Percentiles rank a stretch among this genome's conserved stretches.
Conservation (phyloP, 2,329 filamentous ascomycete genomes). For the Fusarium siculi region DNA sequence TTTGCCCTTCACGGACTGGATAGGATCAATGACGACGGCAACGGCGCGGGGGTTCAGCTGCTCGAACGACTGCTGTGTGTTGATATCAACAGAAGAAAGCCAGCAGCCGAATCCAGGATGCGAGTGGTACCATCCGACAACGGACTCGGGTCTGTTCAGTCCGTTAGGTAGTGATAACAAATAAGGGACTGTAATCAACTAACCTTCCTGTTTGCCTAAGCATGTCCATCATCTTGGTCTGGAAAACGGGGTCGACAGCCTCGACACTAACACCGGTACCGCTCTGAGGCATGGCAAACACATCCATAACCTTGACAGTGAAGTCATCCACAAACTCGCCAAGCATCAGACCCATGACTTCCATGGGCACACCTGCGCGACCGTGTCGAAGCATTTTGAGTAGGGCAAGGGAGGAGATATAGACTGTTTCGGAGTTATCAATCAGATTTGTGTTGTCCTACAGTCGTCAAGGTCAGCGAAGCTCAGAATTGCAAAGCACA, state of each 20-base stretch:
- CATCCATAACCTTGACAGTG: slow-evolving; percentile 96
- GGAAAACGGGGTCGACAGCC: slow-evolving; percentile 97
- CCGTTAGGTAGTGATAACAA: slow-evolving; percentile 25
- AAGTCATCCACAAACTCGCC: slow-evolving; percentile 99
- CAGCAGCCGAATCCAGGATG: slow-evolving; percentile 99
- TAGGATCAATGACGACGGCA: slow-evolving; percentile 97
- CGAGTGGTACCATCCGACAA: slow-evolving; percentile 99
- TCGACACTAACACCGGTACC: slow-evolving; percentile 98
- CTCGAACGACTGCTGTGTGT: slow-evolving; percentile 99
- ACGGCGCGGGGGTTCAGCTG: slow-evolving; percentile 96
- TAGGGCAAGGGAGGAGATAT: slow-evolving; percentile 96
- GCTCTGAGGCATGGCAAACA: slow-evolving; percentile 99
- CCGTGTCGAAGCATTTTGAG: slow-evolving; percentile 99
- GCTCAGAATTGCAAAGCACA: background rate
- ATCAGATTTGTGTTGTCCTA: slow-evolving; percentile 92
- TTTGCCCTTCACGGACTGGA: slow-evolving; percentile 99
- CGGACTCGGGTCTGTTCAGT: slow-evolving; percentile 81
- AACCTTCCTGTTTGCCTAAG: slow-evolving; percentile 95
- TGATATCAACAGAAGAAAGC: slow-evolving; percentile 99
- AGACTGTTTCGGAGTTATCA: slow-evolving; percentile 99
- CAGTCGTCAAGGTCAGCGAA: slow-evolving; percentile 11
- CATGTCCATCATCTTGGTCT: slow-evolving; percentile 99
- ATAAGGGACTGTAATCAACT: slow-evolving; percentile 41
- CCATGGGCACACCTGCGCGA: slow-evolving; percentile 97
- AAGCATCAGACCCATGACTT: slow-evolving; percentile 99